Conservation (phyloP, 2,329 filamentous ascomycete genomes). For the Diaporthe australafricana region DNA sequence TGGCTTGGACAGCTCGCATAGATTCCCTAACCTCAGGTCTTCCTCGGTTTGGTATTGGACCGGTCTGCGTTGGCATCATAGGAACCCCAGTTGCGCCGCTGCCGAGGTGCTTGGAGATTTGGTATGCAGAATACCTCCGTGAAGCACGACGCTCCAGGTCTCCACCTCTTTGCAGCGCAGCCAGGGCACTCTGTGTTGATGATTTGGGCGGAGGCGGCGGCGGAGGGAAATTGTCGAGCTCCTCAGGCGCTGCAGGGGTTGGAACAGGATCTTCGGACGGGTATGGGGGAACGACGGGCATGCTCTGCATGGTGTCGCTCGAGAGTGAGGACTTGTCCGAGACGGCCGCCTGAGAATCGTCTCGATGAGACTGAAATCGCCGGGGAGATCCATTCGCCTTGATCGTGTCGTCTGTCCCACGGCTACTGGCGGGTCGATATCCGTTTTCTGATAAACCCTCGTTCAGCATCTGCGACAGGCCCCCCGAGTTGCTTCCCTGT, state of each 20-base stretch:
- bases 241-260: constrained; percentile 51
- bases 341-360: constrained; percentile 63
- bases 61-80: constrained; percentile 85
- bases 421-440: constrained; percentile 55
- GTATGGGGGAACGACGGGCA: constrained; percentile 80
- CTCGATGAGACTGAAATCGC: constrained; percentile 59
- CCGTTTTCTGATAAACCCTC: constrained; percentile 67
- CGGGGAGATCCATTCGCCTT: constrained; percentile 57
- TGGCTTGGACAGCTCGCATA: constrained; percentile 73
- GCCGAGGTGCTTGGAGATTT: constrained; percentile 94
- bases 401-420: constrained; percentile 46
- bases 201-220: constrained; percentile 85
- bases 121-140: constrained; percentile 93
- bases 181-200: constrained; percentile 88
- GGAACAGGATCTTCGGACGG: constrained; percentile 68
- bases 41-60: constrained; percentile 86
- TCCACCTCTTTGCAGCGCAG: constrained; percentile 89
- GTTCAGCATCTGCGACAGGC: constrained; percentile 68
- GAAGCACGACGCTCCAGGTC: constrained; percentile 94
- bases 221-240: constrained; percentile 74
- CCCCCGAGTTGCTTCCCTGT: constrained; percentile 64
- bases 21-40: constrained; percentile 84
- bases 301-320: constrained; percentile 81
- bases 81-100: constrained; percentile 84
- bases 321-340: constrained; percentile 76